Evolutionary conservation across 2,329 filamentous ascomycete species (phyloP).

Genomic region (Exophiala sp.): DNA sequence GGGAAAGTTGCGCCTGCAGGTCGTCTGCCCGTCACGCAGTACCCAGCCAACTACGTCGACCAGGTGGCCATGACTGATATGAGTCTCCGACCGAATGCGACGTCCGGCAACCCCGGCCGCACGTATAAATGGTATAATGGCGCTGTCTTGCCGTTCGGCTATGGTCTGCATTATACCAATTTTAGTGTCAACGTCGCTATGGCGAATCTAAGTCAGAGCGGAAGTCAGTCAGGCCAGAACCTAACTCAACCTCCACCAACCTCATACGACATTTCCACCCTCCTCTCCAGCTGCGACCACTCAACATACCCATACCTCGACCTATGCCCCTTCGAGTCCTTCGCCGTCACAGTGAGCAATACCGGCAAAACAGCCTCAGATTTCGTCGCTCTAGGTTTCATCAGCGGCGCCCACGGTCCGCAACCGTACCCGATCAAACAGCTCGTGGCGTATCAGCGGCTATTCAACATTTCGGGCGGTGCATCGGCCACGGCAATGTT

Average conservation of each 20-base stretch:
- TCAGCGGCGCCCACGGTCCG: slow-evolving; percentile 37
- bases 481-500: slow-evolving; percentile 31
- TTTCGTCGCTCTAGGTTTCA: slow-evolving; percentile 40
- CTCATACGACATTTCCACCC: slow-evolving; percentile 34
- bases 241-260: slow-evolving; percentile 14
- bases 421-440: slow-evolving; percentile 40
- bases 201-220: not conserved
- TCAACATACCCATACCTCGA: slow-evolving; percentile 31
- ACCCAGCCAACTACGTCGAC: slow-evolving; percentile 39
- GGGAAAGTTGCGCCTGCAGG: slow-evolving; percentile 40
- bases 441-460: slow-evolving; percentile 38
- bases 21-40: slow-evolving; percentile 38
- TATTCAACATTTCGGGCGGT: slow-evolving; percentile 30
- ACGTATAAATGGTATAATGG: slow-evolving; percentile 44
- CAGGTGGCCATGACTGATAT: slow-evolving; percentile 40
- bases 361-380: slow-evolving; percentile 36
- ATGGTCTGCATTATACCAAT: slow-evolving; percentile 42
- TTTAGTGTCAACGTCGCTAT: slow-evolving; percentile 29
- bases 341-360: slow-evolving; percentile 36
- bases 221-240: not conserved
- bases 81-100: slow-evolving; percentile 36
- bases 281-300: slow-evolving; percentile 32
- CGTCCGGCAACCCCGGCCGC: slow-evolving; percentile 36
- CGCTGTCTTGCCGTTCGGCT: slow-evolving; percentile 40
- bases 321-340: slow-evolving; percentile 36